Evolutionary conservation across 2,329 filamentous ascomycete genomes (phyloP).

Genomic region (Macrophomina phaseolina): DNA sequence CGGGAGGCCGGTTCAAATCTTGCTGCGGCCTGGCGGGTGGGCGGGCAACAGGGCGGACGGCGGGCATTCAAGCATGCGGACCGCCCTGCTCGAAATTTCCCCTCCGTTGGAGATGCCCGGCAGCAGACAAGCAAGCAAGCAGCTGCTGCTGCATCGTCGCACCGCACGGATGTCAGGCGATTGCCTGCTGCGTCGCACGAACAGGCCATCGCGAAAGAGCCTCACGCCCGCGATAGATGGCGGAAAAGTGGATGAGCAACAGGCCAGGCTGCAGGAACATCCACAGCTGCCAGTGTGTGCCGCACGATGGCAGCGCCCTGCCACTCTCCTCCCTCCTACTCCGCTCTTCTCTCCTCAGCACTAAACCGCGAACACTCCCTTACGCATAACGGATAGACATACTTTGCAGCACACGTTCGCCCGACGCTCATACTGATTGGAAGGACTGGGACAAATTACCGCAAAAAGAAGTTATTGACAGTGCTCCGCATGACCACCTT

Average conservation of each 20-base stretch:
- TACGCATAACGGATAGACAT: conserved; percentile 21
- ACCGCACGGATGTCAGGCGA: conserved; percentile 27
- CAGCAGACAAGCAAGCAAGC: background rate
- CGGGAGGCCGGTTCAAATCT: conserved; percentile 18
- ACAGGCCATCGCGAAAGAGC: conserved; percentile 20
- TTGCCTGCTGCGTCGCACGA: conserved; percentile 27
- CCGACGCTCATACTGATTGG: conserved; percentile 16
- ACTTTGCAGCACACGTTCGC: conserved; percentile 18
- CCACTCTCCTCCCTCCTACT: conserved; percentile 1
- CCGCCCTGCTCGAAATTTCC: conserved; percentile 15
- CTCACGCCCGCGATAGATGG: conserved; percentile 21
- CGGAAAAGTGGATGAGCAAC: conserved; percentile 10
- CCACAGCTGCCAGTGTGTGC: background rate
- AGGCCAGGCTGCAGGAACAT: conserved; percentile 19
- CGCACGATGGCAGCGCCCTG: conserved; percentile 6
- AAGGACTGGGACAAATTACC: background rate
- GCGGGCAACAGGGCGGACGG: conserved; percentile 1
- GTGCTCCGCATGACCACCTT: conserved; percentile 22
- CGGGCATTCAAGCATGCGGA: conserved; percentile 4
- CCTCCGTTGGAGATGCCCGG: background rate
- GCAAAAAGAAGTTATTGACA: conserved; percentile 12
- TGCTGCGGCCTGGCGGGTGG: conserved; percentile 18
- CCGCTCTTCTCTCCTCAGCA: conserved; percentile 24
- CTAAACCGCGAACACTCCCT: conserved; percentile 16
- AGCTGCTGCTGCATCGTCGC: conserved; percentile 8